These are phyloP conservation scores for Pyrenophora tritici-repentis DNA, from an alignment of 2,329 filamentous ascomycete genomes.

Conservation along the genomic window DNA sequence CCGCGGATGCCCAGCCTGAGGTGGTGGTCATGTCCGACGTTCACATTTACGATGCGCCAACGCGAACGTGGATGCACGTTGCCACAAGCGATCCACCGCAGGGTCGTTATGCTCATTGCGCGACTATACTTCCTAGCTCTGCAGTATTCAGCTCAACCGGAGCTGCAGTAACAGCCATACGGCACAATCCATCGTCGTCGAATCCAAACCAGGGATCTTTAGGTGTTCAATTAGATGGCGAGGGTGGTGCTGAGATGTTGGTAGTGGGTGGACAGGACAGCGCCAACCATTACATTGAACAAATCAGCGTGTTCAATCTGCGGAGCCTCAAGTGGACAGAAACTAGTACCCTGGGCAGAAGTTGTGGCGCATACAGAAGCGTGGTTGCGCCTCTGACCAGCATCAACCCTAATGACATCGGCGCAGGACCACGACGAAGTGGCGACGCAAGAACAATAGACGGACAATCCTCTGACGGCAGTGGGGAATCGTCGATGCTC, in stretches of 20 bases:
- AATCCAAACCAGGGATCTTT: constrained; percentile 86
- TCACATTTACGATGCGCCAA: constrained; percentile 87
- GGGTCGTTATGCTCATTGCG: constrained; percentile 95
- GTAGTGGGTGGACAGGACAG: constrained; percentile 96
- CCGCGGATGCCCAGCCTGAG: constrained; percentile 73
- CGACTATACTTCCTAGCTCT: constrained; percentile 85
- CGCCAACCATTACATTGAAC: constrained; percentile 98
- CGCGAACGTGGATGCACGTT: constrained; percentile 83
- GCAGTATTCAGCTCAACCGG: constrained; percentile 83
- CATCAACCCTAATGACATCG: constrained; percentile 68
- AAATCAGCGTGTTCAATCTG: constrained; percentile 97
- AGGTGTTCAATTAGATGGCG: constrained; percentile 86
- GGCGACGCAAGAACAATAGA: constrained; percentile 48
- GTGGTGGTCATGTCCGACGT: constrained; percentile 98
- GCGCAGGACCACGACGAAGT: constrained; percentile 55
- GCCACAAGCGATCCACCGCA: constrained; percentile 81
- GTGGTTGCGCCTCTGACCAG: constrained; percentile 84
- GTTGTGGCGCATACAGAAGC: constrained; percentile 93
- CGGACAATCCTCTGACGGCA: constrained; percentile 38
- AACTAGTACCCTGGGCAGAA: constrained; percentile 83
- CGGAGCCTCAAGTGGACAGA: constrained; percentile 94
- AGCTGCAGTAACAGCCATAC: constrained; percentile 82
- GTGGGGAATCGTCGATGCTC: constrained; percentile 71
- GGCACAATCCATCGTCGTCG: constrained; percentile 83
- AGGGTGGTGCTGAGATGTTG: constrained; percentile 94